Percentiles rank a stretch among this genome's conserved stretches.
Evolutionary conservation across 192 early-diverging fungal genomes (phyloP).

Genomic region (Entomortierella lignicola): DNA sequence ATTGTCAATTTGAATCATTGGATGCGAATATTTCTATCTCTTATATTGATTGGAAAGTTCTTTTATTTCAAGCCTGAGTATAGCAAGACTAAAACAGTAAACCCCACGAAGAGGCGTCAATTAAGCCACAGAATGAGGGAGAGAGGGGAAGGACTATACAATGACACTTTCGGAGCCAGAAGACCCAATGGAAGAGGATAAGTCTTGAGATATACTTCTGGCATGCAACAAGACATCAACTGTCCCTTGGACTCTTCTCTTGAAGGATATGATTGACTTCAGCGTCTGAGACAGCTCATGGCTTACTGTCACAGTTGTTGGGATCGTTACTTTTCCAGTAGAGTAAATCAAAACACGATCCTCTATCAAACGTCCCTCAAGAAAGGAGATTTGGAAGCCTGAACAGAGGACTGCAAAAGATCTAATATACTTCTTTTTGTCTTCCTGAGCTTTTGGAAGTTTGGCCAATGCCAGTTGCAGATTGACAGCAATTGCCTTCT

Average conservation of each 20-base stretch:
- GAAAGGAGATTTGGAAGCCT: background rate
- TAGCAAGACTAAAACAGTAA: no score
- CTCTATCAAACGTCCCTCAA: background rate
- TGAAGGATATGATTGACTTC: background rate
- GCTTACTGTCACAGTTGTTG: background rate
- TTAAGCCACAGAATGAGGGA: no score
- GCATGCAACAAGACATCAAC: background rate
- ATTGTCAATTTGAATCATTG: no score
- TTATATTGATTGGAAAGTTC: no score
- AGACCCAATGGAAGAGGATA: background rate
- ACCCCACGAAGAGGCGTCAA: no score
- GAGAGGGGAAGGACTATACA: background rate
- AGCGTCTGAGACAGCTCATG: background rate
- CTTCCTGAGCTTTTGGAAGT: background rate
- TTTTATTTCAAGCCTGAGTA: no score
- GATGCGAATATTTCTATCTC: no score
- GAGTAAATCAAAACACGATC: background rate
- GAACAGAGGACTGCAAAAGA: background rate
- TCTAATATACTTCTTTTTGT: background rate
- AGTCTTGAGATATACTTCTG: background rate
- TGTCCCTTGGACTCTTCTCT: background rate
- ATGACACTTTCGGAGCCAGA: background rate
- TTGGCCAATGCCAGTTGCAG: background rate
- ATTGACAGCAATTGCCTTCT: background rate
- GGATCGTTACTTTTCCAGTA: background rate